A percentile compares a stretch with the other conserved stretches of the same genome.
These are phyloP conservation scores for Alternaria atra DNA, from an alignment of 2,329 filamentous ascomycete species.

Conservation along the genomic window DNA sequence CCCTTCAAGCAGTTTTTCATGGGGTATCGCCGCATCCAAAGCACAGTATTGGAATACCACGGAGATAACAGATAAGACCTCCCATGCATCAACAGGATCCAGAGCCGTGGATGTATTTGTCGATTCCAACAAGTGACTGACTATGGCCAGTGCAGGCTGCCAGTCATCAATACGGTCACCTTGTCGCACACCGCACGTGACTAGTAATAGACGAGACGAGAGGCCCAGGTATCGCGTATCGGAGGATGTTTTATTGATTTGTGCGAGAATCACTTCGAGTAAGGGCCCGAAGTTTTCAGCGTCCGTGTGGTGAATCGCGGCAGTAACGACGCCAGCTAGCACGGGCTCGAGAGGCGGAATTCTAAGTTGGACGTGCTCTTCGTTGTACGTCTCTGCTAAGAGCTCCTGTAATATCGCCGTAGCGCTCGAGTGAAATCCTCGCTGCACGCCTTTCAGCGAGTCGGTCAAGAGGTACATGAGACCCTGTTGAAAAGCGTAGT, in stretches of 20 bases:
- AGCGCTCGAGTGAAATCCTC: constrained; percentile 66
- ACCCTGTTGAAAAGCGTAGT: constrained; percentile 80
- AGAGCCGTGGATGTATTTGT: constrained; percentile 49
- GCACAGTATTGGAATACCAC: constrained; percentile 79
- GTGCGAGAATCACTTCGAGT: constrained; percentile 64
- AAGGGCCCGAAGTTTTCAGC: constrained; percentile 76
- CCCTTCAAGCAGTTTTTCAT: constrained; percentile 70
- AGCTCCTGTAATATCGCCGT: constrained; percentile 62
- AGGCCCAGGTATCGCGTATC: constrained; percentile 48
- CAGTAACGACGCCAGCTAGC: constrained; percentile 78
- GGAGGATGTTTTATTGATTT: constrained; percentile 52
- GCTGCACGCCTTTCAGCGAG: constrained; percentile 71
- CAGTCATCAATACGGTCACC: constrained; percentile 79
- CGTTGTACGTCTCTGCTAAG: constrained; percentile 46
- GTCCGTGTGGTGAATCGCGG: constrained; percentile 82
- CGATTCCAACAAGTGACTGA: constrained; percentile 43
- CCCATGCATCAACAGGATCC: constrained; percentile 31
- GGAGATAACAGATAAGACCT: constrained; percentile 60
- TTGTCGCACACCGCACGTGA: constrained; percentile 79
- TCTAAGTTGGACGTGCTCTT: constrained; percentile 52
- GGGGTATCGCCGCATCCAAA: constrained; percentile 79
- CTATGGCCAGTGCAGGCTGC: constrained; percentile 66
- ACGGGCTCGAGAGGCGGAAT: constrained; percentile 65
- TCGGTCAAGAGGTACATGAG: constrained; percentile 93
- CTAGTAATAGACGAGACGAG: constrained; percentile 66